Evolutionary conservation across 345 rosid genomes (phyloP).

Genomic region (Bretschneidera sinensis): DNA sequence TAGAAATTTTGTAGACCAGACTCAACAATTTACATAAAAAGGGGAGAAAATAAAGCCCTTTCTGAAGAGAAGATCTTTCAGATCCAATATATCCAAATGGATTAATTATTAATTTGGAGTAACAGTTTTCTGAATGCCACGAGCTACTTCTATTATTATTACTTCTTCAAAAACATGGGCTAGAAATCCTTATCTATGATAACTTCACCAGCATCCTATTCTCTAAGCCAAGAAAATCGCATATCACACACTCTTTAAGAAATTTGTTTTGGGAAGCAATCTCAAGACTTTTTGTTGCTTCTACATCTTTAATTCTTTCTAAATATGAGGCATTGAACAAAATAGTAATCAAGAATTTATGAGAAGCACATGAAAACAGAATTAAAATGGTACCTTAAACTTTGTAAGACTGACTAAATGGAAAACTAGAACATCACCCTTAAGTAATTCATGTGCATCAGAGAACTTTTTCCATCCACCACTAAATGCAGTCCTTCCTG

Average conservation of each 20-base stretch:
- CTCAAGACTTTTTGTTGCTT: too few relatives aligned
- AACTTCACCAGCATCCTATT: not conserved
- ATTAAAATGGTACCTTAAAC: constrained; percentile 31
- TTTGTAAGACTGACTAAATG: constrained; percentile 33
- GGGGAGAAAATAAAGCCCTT: not conserved
- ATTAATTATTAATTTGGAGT: not conserved
- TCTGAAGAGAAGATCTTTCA: not conserved
- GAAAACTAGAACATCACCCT: constrained; percentile 45
- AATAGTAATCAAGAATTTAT: too few relatives aligned
- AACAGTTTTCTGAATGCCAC: not conserved
- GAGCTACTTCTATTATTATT: too few relatives aligned
- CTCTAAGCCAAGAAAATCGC: not conserved
- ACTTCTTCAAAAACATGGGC: not conserved
- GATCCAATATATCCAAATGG: not conserved
- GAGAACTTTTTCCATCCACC: constrained; percentile 52
- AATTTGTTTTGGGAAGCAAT: too few relatives aligned
- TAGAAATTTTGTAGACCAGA: not conserved
- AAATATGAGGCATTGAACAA: too few relatives aligned
- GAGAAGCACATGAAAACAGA: too few relatives aligned
- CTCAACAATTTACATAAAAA: not conserved
- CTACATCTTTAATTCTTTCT: too few relatives aligned
- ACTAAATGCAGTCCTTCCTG: constrained; percentile 42
- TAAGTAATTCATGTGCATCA: constrained; percentile 25
- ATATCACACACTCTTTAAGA: too few relatives aligned
- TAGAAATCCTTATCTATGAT: not conserved